Evolutionary conservation across 306 rosid species (phyloP).

Genomic region (Prunus dulcis): DNA sequence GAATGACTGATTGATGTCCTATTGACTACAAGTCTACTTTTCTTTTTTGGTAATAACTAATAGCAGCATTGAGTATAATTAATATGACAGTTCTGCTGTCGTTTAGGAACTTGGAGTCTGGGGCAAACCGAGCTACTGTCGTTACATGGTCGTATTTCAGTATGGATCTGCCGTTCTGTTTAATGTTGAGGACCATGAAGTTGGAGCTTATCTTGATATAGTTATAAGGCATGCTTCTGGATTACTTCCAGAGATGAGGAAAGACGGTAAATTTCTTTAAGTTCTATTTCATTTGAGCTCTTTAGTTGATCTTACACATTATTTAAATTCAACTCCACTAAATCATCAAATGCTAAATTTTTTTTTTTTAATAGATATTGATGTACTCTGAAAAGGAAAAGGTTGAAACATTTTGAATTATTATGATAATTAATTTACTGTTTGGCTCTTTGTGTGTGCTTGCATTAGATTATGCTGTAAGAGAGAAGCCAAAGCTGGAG

Average conservation of each 20-base stretch:
- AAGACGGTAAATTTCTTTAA: conserved; percentile 65
- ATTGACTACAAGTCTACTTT: not conserved
- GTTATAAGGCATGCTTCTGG: conserved; percentile 87
- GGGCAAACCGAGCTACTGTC: conserved; percentile 39
- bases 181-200: conserved; percentile 89
- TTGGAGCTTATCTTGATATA: conserved; percentile 58
- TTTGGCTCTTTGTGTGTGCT: not conserved
- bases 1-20: not conserved
- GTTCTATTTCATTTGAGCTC: not conserved
- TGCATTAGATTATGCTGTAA: conserved; percentile 80
- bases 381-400: not conserved
- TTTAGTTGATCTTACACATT: not conserved
- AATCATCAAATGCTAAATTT: not conserved
- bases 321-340: not conserved
- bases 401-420: not conserved
- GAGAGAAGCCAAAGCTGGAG: conserved; percentile 69
- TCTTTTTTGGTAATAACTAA: not conserved
- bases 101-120: conserved; percentile 49
- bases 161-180: conserved; percentile 93
- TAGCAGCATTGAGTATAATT: not conserved
- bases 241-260: conserved; percentile 78
- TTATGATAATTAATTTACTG: too few species aligned
- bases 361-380: not conserved
- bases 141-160: conserved; percentile 81
- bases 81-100: conserved; percentile 3